These are phyloP conservation scores for Selaginella moellendorffii DNA, from an alignment of 75 land plant species.

Conservation along the genomic window DNA sequence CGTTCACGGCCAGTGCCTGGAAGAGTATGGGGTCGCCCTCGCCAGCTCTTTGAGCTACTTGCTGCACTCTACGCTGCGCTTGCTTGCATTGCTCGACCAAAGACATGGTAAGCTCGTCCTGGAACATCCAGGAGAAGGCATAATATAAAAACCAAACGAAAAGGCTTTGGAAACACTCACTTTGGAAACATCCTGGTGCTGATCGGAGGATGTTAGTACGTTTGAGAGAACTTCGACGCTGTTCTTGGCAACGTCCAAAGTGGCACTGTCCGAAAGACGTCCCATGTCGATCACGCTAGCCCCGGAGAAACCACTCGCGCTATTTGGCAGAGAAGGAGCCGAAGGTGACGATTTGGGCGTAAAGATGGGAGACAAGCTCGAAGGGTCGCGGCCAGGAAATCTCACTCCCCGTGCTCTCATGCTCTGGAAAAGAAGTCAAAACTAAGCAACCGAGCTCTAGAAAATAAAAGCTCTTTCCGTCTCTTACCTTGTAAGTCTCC, in stretches of 20 bases:
- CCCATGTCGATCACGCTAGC: not conserved
- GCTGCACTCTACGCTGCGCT: constrained; percentile 60
- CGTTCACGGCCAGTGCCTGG: constrained; percentile 85
- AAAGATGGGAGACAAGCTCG: constrained; percentile 85
- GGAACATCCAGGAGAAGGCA: not conserved
- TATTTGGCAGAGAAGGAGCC: not conserved
- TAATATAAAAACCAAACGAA: not conserved
- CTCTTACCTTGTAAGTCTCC: constrained; percentile 97
- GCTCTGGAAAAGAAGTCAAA: constrained; percentile 42
- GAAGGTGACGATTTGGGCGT: constrained; percentile 53
- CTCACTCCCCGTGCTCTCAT: constrained; percentile 79
- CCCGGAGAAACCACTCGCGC: not conserved
- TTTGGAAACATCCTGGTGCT: constrained; percentile 69
- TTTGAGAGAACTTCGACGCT: constrained; percentile 78
- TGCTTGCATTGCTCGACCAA: constrained; percentile 80
- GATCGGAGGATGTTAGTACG: constrained; percentile 76
- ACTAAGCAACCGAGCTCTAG: no score
- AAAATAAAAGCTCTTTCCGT: no score
- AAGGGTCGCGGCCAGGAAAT: constrained; percentile 84
- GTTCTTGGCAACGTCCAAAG: constrained; percentile 76
- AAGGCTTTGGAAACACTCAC: constrained; percentile 18
- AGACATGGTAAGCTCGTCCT: constrained; percentile 71
- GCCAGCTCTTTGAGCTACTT: constrained; percentile 66
- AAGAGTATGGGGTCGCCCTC: constrained; percentile 74
- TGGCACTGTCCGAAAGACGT: not conserved